Evolutionary conservation across 1,139 yeast genomes (phyloP), one percentile per base, ranked within the genome.

Genomic region (Pichia inconspicua): DNA sequence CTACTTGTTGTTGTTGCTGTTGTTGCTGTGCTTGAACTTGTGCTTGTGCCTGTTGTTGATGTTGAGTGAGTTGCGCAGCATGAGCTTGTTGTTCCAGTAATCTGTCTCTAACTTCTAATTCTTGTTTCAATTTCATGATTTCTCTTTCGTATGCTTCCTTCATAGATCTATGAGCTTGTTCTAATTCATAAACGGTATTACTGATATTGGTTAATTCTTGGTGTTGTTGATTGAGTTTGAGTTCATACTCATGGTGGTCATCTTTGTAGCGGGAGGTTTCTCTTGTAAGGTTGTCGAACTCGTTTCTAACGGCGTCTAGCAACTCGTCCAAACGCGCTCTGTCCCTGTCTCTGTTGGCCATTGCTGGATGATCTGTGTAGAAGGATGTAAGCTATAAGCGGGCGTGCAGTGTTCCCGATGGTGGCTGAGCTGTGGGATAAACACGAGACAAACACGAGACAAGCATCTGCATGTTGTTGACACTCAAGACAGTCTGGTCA

Each of bases 141-240:
- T 92, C 97, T 61, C 87, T 96, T 66, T 90, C 97, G 67, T 92
- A 92, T 44, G 94, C 90, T 61, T 90, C 97, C 70, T 90, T 90
- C 77, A 92, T 87, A 66, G 88, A 87, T 58, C 96, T 76, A 69
- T 92, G 97, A 43, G 95, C 94, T 78, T 84, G 78, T 66, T 92
- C 97, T 60, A 92, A 76, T 65, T 92, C 97, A 63, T 84, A 89
- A 44, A 92, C 96, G 17, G 96, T 87, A 63, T 88, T 95, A 61
- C 97, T 78, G 56, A 92, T 90, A 66, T 87, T 95, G 64, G 89
- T 94, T 81, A 92, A 84, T 67, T 92, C 98, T 47, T 87, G 88
- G 48, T 89, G 84, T 67, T 92, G 97, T 68, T 89, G 96, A 64
- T 80, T 83, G 64, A 88, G 82, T 66, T 90, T 90, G 59, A 84